Evolutionary conservation across 768 basidiomycete species (phyloP), one percentile per base, ranked within the genome.

Genomic region (Dictyophora rubrovolvata): DNA sequence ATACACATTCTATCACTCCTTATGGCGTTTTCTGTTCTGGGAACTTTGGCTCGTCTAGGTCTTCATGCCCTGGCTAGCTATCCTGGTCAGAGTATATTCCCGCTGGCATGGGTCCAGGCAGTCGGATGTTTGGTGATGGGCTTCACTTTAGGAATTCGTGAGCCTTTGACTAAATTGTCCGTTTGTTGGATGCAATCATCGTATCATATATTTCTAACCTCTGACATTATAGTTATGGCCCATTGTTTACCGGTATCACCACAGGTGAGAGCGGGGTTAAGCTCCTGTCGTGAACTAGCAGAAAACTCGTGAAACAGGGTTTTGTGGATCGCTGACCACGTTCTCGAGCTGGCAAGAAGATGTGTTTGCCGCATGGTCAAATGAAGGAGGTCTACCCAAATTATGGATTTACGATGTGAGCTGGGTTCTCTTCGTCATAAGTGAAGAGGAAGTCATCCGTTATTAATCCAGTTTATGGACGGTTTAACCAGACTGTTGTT

Each of bases 301-400:
- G 14, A 53, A 17, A 55, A 14, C 16, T 20, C 23, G 22, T 46
- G 49, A 22, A 28, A 42, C 10, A 86, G 93, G 92, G 14, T 92
- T 97, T 70, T 98, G 96, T 67, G 96, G 95, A 2, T 95, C 92
- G 1, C 71, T 98, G 65, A 99, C 96, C 10, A 97, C 93, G 1
- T 98, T 98, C 74, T 96, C 94, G 16, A 81, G 85, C 37, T 98
- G 96, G 96, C 91, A 97, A 70, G 68, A 89, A 10, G 90, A 94
- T 61, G 71, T 92, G 0, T 98, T 95, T 66, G 71, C 78, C 55
- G 87, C 92, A 0, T 98, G 93, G 83, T 75, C 86, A 0, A 91
- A 97, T 68, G 71, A 78, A 2, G 73, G 74, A 36, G 69, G 74
- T 10, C 78, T 76, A 51, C 68, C 76, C 56, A 79, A 86, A 52